Conservation (phyloP, 139 green algal genomes). For the Haematococcus lacustris region DNA sequence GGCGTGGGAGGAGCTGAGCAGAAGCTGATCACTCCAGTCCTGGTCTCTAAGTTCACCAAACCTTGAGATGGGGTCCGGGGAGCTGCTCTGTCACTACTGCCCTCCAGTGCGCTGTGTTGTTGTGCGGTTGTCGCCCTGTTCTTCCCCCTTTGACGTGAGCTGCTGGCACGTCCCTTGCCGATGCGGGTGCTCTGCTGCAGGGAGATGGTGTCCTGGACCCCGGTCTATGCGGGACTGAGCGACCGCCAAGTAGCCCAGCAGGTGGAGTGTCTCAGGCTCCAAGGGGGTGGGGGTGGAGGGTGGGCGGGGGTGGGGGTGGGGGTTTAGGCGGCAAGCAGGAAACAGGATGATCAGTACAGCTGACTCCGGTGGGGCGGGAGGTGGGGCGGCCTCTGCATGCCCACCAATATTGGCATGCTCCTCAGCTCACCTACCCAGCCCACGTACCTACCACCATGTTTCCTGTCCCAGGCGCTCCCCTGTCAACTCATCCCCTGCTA, state of each 20-base stretch:
- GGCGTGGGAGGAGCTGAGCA: background rate
- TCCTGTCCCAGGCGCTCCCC: background rate
- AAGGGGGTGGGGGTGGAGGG: background rate
- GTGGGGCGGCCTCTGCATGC: background rate
- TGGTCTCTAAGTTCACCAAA: too few species aligned
- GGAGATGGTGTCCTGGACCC: background rate
- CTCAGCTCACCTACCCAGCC: background rate
- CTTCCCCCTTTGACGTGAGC: too few species aligned
- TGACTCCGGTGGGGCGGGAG: background rate
- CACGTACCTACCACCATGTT: background rate
- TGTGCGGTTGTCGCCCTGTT: too few species aligned
- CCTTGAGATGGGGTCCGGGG: too few species aligned
- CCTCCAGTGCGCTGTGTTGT: too few species aligned
- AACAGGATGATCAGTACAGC: background rate
- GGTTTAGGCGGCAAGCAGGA: background rate
- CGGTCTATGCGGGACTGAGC: background rate
- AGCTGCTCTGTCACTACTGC: too few species aligned
- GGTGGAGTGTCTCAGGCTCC: background rate
- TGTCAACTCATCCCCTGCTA: background rate
- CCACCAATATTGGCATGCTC: background rate
- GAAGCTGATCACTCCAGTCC: too few species aligned
- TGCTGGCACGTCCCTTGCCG: too few species aligned
- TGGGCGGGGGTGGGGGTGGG: background rate
- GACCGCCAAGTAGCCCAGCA: constrained; percentile 15
- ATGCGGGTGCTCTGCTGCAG: too few species aligned